Evolutionary conservation across 257 asterid genomes (phyloP), one percentile per base, ranked within the genome.

Genomic region (Vinca minor): DNA sequence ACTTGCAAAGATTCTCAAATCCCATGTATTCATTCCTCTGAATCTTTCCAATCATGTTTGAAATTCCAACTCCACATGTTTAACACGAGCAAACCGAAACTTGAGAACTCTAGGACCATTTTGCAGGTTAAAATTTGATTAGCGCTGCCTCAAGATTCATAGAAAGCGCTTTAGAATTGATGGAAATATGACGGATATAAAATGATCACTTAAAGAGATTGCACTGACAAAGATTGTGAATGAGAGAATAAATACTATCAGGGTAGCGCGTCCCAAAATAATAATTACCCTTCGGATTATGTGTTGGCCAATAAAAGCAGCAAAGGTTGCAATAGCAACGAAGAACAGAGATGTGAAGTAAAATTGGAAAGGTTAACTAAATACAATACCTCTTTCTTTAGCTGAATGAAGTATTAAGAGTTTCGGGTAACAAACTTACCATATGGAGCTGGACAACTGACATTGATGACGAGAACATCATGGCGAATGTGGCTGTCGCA

Each of bases 391-490:
- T n/a, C 36, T 41, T 47, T 59, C 52, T 20, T 15, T 26, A n/a
- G 15, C 61, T 26, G 20, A 20, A 5, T n/a, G n/a, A n/a, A 34
- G 15, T 29, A 28, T 21, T 39, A 12, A 31, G 0, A 12, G 41
- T 7, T 26, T 15, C 7, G 13, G 6, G 31, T 59, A 26, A 18
- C 25, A 21, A 53, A 71, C 86, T 75, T 71, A 89, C 98, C 98
- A 34, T 84, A 92, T 60, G 98, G 96, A 62, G 89, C 88, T 2
- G 98, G 98, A 49, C 90, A 38, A 92, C 98, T 4, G 98, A 92
- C 98, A 92, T 92, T 8, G 98, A 92, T 17, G 98, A 87, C 59
- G 98, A 92, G 87, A 92, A 92, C 97, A 85, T 85, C 98, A 92
- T 92, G 52, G 96, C 96, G 72, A 84, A 92, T 59, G 98, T 89